Evolutionary conservation across 108 stramenopile genomes (phyloP).

Genomic region (Skeletonema potamos): DNA sequence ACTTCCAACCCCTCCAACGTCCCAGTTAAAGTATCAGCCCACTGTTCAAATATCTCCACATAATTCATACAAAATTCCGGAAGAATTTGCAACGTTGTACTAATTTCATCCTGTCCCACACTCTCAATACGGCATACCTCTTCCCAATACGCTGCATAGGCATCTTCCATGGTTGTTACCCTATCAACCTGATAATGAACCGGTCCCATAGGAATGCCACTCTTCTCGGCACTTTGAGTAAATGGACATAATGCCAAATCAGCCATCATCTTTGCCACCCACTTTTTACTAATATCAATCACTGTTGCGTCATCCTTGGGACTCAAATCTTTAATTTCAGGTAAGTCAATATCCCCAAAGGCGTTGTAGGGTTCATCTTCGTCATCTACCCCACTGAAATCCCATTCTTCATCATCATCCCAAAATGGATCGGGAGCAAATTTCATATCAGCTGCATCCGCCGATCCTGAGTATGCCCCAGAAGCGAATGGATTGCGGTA

Average conservation of each 20-base stretch:
- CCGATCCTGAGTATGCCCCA: conserved; percentile 14
- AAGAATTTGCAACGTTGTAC: conserved; percentile 85
- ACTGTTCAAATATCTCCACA: conserved; percentile 90
- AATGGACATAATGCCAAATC: conserved; percentile 97
- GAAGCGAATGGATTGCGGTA: conserved; percentile 60
- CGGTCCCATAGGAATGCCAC: conserved; percentile 89
- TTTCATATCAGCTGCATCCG: conserved; percentile 40
- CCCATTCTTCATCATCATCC: conserved; percentile 85
- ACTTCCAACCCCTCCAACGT: conserved; percentile 78
- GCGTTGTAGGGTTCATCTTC: conserved; percentile 57
- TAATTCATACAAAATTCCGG: conserved; percentile 88
- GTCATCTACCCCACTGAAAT: conserved; percentile 61
- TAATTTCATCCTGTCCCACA: conserved; percentile 63
- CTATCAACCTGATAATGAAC: conserved; percentile 87
- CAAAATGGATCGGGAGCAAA: conserved; percentile 87
- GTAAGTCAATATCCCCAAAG: conserved; percentile 23
- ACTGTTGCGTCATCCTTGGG: conserved; percentile 73
- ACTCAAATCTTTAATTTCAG: conserved; percentile 61
- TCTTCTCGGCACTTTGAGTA: conserved; percentile 69
- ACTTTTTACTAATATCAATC: conserved; percentile 56
- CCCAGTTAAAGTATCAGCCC: conserved; percentile 87
- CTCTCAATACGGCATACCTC: conserved; percentile 83
- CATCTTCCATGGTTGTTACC: conserved; percentile 75
- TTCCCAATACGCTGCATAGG: conserved; percentile 90
- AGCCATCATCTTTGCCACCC: conserved; percentile 85